Base-by-base conservation (phyloP, 2,329 filamentous ascomycete species). In the Fusarium keratoplasticum region DNA sequence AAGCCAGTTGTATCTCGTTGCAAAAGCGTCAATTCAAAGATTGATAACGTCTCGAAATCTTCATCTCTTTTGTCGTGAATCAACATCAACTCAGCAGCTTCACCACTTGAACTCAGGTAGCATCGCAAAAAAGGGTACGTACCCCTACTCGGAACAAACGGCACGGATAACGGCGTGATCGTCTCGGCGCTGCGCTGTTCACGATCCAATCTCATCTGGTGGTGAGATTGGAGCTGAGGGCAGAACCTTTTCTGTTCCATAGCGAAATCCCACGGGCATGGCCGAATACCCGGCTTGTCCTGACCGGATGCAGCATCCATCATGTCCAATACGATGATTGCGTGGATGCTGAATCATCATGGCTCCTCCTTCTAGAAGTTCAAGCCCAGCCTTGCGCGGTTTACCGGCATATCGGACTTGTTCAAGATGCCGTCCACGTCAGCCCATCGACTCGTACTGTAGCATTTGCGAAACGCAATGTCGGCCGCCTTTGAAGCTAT, bases 141-240 rank as follows among this genome's bases (percentile, higher is more conserved):
- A 69, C 71, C 52, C 58, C 33, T 33, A 31, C 54, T 74, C 76
- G 76, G 76, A 78, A 76, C 64, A 74, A 59, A 78, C 76, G 76
- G 76, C 76, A 78, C 73, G 73, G 72, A 40, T 68, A 76, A 74
- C 74, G 74, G 70, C 75, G 58, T 70, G 66, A 68, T 74, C 67
- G 76, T 74, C 76, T 77, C 66, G 73, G 76, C 75, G 71, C 38
- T 74, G 68, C 67, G 62, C 61, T 74, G 55, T 52, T 61, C 67
- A 52, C 62, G 64, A 68, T 73, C 54, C 67, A 69, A 67, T 66
- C 61, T 67, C 55, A 60, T 66, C 70, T 57, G 62, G 61, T 42
- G 59, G 22, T 40, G 35, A 63, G 44, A 20, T 36, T 55, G 31
- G 22, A 40, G 35, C 20, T 29, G 16, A 29, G 20, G 25, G 52